Evolutionary conservation across 768 basidiomycete species (phyloP).

Genomic region (Fomitopsis pulvina): DNA sequence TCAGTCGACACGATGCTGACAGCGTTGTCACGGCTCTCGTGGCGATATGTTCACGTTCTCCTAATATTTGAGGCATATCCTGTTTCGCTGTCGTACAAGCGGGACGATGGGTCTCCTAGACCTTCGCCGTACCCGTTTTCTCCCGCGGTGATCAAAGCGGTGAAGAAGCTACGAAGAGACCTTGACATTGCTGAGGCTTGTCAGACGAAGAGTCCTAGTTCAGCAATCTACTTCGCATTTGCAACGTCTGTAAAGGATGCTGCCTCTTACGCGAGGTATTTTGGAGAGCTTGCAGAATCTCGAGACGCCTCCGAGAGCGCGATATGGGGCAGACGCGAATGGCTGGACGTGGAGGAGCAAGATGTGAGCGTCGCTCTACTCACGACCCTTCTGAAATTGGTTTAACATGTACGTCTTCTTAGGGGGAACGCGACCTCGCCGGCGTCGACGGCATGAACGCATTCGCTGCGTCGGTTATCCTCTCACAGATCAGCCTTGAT

Average conservation of each 20-base stretch:
- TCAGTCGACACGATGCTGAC: constrained; percentile 37
- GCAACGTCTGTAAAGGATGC: constrained; percentile 54
- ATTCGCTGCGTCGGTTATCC: constrained; percentile 60
- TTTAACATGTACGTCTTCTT: too few species aligned
- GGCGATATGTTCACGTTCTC: constrained; percentile 49
- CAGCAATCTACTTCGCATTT: constrained; percentile 51
- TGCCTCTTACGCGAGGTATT: constrained; percentile 45
- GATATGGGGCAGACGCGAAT: constrained; percentile 55
- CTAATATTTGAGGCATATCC: constrained; percentile 57
- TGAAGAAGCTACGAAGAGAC: constrained; percentile 61
- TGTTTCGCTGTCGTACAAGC: constrained; percentile 30
- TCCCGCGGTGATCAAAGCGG: constrained; percentile 59
- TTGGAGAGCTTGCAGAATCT: constrained; percentile 51
- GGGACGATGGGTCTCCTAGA: constrained; percentile 9
- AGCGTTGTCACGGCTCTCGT: constrained; percentile 49
- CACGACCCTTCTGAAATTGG: constrained; percentile 13
- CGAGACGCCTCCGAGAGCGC: constrained; percentile 34
- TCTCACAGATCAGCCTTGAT: constrained; percentile 47
- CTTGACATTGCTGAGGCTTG: constrained; percentile 57
- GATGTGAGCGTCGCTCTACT: constrained; percentile 33
- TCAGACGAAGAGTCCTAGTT: constrained; percentile 38
- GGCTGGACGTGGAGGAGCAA: constrained; percentile 51
- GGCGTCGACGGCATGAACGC: constrained; percentile 57
- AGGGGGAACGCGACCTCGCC: constrained; percentile 61
- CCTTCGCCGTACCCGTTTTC: constrained; percentile 34